Base-by-base conservation (phyloP, 148 eudicot genomes). In the Suaeda aralocaspica region DNA sequence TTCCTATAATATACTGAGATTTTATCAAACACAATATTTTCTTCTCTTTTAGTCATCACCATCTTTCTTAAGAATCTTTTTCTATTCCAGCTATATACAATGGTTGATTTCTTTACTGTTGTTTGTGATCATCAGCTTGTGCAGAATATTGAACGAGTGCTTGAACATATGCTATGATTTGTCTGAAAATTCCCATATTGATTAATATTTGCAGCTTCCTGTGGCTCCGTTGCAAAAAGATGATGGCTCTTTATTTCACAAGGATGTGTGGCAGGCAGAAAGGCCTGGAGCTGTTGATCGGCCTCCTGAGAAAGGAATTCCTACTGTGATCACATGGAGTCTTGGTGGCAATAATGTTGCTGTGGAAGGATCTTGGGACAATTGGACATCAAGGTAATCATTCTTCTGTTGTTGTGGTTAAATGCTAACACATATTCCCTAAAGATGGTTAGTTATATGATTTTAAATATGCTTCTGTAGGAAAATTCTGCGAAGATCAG, bases 311-410 rank as follows among this genome's bases (percentile, higher is more conserved):
- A 83, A 69, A 81, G 88, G 88, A 52, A 85, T 92, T 64, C 96
- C 98, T 30, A 84, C 86, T 36, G 58, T 92, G 78, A 88, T 90
- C 71, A 85, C 86, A 15, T 92, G 98, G 98, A 83, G 80, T 77
- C 85, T 80, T 69, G 98, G 90, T 69, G 98, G 93, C 53, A 92
- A 82, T 72, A 74, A 79, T 63, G 88, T 92, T 66, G 80, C 88
- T 3, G 93, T 92, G 49, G 93, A 90, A 71, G 98, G 98, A 66
- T 90, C 98, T 33, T 92, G 98, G 98, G 98, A 90, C 73, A 81
- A 86, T 81, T 92, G 93, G 93, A 74, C 68, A 62, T 80, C 96
- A 52, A 86, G 93, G 98, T 88, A 72, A 74, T 57, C 18, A 41
- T 28, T 39, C 19, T 71, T 55, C 4, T 69, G 22, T 48, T 70